Conservation (phyloP, 495 filamentous ascomycete genomes). For the Neurospora sublineolata region DNA sequence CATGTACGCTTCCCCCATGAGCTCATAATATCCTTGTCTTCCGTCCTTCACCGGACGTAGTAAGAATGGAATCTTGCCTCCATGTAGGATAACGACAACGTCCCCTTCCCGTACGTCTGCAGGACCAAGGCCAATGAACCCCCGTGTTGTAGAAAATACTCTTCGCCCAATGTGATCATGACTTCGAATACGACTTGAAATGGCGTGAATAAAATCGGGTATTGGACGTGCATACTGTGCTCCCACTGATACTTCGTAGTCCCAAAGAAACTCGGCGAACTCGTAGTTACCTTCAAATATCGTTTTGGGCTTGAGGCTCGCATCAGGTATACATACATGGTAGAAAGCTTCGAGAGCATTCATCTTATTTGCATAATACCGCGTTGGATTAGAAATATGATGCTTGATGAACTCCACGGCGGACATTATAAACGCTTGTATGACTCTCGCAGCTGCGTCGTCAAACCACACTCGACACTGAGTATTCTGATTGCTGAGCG, state of each 20-base stretch:
- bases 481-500: neutral
- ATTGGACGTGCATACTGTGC: neutral
- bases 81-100: neutral
- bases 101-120: neutral
- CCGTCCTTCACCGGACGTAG: neutral
- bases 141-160: neutral
- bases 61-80: neutral
- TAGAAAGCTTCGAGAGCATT: neutral
- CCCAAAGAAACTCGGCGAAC: neutral
- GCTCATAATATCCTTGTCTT: neutral
- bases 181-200: no score
- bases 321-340: neutral
- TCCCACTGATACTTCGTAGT: neutral
- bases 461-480: neutral
- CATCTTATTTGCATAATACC: neutral
- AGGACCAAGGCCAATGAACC: neutral
- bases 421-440: neutral
- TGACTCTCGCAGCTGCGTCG: neutral
- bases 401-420: neutral
- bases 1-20: neutral
- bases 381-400: neutral
- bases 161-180: neutral
- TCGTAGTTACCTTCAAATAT: neutral
- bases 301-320: neutral
- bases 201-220: no score